Conservation (phyloP, 2,329 filamentous ascomycete genomes). For the Sclerotinia subarctica region DNA sequence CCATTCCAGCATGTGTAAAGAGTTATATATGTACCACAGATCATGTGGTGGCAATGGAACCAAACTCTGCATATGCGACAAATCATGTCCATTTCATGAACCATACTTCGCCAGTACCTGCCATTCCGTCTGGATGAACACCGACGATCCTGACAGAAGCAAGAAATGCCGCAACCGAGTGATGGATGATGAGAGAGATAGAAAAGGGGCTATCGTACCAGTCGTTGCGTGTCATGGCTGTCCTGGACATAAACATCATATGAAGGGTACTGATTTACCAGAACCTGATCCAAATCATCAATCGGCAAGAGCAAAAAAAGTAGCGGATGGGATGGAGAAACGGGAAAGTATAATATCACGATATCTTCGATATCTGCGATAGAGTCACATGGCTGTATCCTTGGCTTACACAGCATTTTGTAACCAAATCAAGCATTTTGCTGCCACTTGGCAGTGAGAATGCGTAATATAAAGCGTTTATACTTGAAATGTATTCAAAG, state of each 20-base stretch:
- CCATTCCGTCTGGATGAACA: not conserved
- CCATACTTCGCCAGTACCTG: not conserved
- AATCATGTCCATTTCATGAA: not conserved
- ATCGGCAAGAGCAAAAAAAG: not conserved
- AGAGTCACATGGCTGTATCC: too few species aligned
- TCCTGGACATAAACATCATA: not conserved
- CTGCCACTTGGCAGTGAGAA: too few species aligned
- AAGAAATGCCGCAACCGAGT: not conserved
- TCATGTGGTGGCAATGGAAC: not conserved
- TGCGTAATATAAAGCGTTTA: too few species aligned
- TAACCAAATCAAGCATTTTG: too few species aligned
- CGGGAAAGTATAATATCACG: too few species aligned
- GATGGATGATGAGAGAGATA: not conserved
- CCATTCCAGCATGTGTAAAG: not conserved
- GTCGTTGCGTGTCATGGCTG: not conserved
- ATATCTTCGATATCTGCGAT: too few species aligned
- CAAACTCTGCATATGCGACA: slow-evolving; percentile 1
- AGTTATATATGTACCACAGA: not conserved
- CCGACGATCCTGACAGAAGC: not conserved
- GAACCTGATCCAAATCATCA: not conserved
- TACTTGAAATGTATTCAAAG: too few species aligned
- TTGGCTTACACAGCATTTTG: too few species aligned
- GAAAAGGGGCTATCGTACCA: not conserved
- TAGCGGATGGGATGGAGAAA: too few species aligned
- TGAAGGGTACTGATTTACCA: not conserved